Evolutionary conservation across 768 basidiomycete species (phyloP), one percentile per base, ranked within the genome.

Genomic region (Asterophora parasitica): DNA sequence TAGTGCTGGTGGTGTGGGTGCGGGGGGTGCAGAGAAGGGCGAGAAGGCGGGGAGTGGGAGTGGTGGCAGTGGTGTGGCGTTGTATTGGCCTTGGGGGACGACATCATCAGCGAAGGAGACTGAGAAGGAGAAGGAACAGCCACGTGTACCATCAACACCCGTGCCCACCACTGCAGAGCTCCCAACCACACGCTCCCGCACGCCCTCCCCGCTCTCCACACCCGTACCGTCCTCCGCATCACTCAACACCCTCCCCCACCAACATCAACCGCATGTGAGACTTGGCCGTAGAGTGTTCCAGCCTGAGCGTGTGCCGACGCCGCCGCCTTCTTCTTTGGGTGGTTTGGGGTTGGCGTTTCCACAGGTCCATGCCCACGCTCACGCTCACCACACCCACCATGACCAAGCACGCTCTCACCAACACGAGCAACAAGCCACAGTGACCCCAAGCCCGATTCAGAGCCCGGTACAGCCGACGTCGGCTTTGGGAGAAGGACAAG

Each of bases 31-130:
- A n/a, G 31, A 33, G 6, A 30, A 20, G 37, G 33, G 33, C 15
- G 13, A 9, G 37, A 50, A 43, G 42, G 37, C 49, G 39, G 43
- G 37, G 49, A 27, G 30, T 17, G 27, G 16, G 19, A 32, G 38
- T 10, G 38, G 49, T 27, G 48, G 17, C 20, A 33, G 32, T 2
- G 47, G 39, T 1, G 37, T 55, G 0, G 26, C 49, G 35, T 33
- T 59, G 35, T 47, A 55, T 39, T 59, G 58, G 58, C 55, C 58
- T 10, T 57, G 58, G 58, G 55, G 46, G 0, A 33, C 6, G 34
- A 6, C 34, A 10, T 10, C 34, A n/a, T 7, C 34, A n/a, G 15
- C 35, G 17, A 36, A 1, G 17, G 35, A 13, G 15, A 36, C 13
- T 31, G 8, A 31, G 3, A 31, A 5, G 28, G 30, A 31, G 30